Base-by-base conservation (phyloP, 2,329 filamentous ascomycete species). In the Cladophialophora bantiana region DNA sequence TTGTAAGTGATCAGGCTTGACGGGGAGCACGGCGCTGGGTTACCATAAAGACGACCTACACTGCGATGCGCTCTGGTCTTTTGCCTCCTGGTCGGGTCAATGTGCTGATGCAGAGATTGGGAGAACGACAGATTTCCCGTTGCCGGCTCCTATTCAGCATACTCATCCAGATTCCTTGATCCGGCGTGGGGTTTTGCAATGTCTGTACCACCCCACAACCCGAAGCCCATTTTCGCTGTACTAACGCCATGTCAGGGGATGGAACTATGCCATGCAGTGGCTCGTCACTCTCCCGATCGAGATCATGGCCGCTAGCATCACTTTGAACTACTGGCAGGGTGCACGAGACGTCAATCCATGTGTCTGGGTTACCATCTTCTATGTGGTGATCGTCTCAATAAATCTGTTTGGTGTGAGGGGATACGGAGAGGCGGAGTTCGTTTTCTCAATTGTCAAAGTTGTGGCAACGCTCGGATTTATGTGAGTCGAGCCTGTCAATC, bases 161-260 rank as follows among this genome's bases (percentile, higher is more conserved):
- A 93, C 80, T 94, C 93, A 13, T 96, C 92, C 35, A 88, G 94
- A 18, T 97, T 97, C 74, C 79, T 97, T 18, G 93, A 97, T 75
- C 94, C 94, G 0, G 93, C 93, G 0, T 97, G 93, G 93, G 93
- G 93, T 0, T 96, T 96, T 75, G 92, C 93, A 56, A 95, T 96
- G 91, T 91, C 77, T 78, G 87, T 84, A 26, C 40, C 20, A 1
- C 10, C 34, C 48, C 20, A 26, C 40, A 34, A 26, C 20, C 35
- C n/a, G 7, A 13, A 9, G 26, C 26, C 9, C 52, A 20, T 54
- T 9, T 12, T 13, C 13, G 12, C 45, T 42, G n/a, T 26, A 26
- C 26, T 26, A 26, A 26, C 26, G 42, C 36, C 15, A 34, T 45
- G 31, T 15, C 32, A 36, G 48, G 31, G 59, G 35, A 3, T 59